These are phyloP conservation scores for Dovyalis caffra DNA, from an alignment of 345 rosid genomes.

Conservation along the genomic window DNA sequence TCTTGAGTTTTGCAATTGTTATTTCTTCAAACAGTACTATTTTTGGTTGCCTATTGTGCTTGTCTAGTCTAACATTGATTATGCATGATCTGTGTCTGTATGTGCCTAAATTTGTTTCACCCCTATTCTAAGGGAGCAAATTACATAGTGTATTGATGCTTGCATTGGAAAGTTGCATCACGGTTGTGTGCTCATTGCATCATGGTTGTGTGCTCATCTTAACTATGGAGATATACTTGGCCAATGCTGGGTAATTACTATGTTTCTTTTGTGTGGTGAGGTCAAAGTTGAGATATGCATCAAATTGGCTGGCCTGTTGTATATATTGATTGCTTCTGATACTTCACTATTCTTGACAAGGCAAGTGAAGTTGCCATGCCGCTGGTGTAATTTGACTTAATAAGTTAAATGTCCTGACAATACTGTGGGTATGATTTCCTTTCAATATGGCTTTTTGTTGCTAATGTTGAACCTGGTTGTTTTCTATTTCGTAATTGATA, in stretches of 20 bases:
- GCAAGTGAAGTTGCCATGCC: neutral
- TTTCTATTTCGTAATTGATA: too few relatives aligned
- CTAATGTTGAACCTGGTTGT: neutral
- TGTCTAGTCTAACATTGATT: neutral
- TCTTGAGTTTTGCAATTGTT: slow-evolving; percentile 3
- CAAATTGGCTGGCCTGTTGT: neutral
- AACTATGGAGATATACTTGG: neutral
- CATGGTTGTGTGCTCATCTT: neutral
- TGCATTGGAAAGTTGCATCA: neutral
- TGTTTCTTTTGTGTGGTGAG: neutral
- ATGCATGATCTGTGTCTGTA: neutral
- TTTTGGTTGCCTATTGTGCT: neutral
- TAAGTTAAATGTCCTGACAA: too few relatives aligned
- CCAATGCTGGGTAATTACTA: neutral
- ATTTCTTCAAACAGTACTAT: neutral
- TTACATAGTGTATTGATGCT: neutral
- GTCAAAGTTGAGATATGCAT: neutral
- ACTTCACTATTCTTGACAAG: neutral
- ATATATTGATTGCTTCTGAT: neutral
- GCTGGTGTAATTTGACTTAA: too few relatives aligned
- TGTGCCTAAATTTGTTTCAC: neutral
- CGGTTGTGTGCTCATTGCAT: too few relatives aligned
- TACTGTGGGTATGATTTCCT: neutral
- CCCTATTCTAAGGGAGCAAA: neutral
- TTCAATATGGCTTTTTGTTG: neutral